Evolutionary conservation across 495 filamentous ascomycete genomes (phyloP), one percentile per base, ranked within the genome.

Genomic region (Arthonia radiata): DNA sequence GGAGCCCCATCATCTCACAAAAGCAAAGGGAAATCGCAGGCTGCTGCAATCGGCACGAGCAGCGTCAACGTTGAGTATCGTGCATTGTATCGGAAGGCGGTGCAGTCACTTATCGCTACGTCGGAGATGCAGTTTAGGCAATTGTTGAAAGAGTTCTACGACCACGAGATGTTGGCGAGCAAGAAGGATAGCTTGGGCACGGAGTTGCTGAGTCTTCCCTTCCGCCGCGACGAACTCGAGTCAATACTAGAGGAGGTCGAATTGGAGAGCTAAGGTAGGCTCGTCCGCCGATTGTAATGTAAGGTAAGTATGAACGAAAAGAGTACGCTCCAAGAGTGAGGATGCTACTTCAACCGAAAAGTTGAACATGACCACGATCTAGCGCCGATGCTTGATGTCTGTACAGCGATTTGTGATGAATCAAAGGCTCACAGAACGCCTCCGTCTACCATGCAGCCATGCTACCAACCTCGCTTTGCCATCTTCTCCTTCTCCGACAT

Each of bases 101-200:
- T 80, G 13, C 83, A 91, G 49, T 80, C 93, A 43, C 92, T 97
- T 46, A 81, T 94, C 22, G 92, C 83, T 36, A 82, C 77, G 37
- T 89, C 71, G 32, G 86, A 97, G 57, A 80, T 92, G 66, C 78
- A 71, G 38, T 97, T 94, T 49, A 59, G 86, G 34, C 83, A 78
- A 16, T 34, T 97, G 47, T 44, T 97, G 39, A 94, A 93, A 51
- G 86, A 97, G 62, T 79, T 97, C 47, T 76, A 90, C 42, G 86
- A 97, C 38, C 86, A 97, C 50, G 78, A 91, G 39, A 94, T 94
- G 71, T 67, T 97, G 32, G 73, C 72, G 13, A 79, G 69, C 29
- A 64, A 71, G 33, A 82, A 80, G 50, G 83, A 94, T 53, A 61
- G 59, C 2, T 53, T 73, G 29, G 86, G 86, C 0, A 74, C 71